Base-by-base conservation (phyloP, 495 filamentous ascomycete species). In the Penicillium angulare region DNA sequence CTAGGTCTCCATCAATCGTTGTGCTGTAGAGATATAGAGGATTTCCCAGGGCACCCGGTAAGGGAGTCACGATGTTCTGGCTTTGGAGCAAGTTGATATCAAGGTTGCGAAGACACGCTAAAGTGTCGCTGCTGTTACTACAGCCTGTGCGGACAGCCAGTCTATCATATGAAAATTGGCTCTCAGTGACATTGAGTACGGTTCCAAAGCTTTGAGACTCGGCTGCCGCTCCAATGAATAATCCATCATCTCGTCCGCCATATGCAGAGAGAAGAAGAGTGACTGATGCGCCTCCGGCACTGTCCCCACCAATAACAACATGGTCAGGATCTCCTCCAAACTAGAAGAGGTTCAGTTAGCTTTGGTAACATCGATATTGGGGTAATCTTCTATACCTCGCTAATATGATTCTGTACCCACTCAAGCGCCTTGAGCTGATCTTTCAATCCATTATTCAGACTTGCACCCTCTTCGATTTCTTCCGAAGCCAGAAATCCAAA, bases 241-340 rank as follows among this genome's bases (percentile, higher is more conserved):
- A 70, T 5, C 62, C 60, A 38, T 80, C 76, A 36, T 83, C 56
- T 53, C 69, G 59, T 24, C 76, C 82, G 8, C 72, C 75, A 31
- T 89, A 85, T 0, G 86, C 84, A 3, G 83, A 73, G 21, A 90
- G 75, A 22, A 88, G 83, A 41, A 89, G 69, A 13, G 80, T 81
- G 3, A 90, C 78, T 0, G 83, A 82, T 2, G 75, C 85, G 5
- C 78, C 86, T 12, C 88, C 88, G 6, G 87, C 88, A 22, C 83
- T 87, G n/a, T 78, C 81, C 42, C 88, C 86, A 51, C 84, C 81
- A 26, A 90, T 80, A 18, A 86, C 82, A 18, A 90, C 81, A 52
- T 87, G 86, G 10, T 78, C 55, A 1, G 87, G 86, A 55, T 92
- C 79, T 26, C 88, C 87, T 21, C 87, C 88, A 50, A 92, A 90